phyloP scores from a whole-genome alignment of 2,329 filamentous ascomycete genomes.

The Beauveria caledonica region DNA sequence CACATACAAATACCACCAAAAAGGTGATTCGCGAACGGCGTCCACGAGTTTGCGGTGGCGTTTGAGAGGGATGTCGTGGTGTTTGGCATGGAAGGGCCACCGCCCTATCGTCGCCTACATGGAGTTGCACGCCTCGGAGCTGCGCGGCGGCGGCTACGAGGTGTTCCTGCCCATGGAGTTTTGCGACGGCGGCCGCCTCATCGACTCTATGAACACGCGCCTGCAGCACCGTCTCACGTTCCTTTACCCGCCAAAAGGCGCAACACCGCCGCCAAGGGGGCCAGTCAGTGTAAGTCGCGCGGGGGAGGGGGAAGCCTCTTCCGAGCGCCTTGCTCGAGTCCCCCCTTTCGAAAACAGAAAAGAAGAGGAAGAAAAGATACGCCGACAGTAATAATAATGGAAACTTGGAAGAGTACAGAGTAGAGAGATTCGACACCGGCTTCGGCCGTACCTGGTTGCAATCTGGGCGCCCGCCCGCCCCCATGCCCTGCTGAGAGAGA shows the following conservation, averaged over 20 bases:
- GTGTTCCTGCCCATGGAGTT: conserved; percentile 98
- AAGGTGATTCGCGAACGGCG: conserved; percentile 54
- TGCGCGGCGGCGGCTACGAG: conserved; percentile 89
- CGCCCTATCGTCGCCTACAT: conserved; percentile 95
- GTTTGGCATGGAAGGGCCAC: conserved; percentile 92
- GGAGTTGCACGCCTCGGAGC: conserved; percentile 92
- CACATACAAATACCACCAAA: too few relatives aligned
- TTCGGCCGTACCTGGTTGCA: too few relatives aligned
- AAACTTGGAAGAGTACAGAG: too few relatives aligned
- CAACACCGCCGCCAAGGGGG: background rate
- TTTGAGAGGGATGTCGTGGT: conserved; percentile 82
- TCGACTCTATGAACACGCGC: conserved; percentile 99
- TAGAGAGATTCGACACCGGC: background rate
- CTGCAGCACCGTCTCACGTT: conserved; percentile 84
- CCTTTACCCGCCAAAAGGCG: background rate
- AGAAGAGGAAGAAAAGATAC: background rate
- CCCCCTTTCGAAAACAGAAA: too few relatives aligned
- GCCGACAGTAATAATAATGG: background rate
- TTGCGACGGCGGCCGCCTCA: conserved; percentile 87
- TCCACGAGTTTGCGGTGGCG: conserved; percentile 77
- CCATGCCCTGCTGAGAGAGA: background rate
- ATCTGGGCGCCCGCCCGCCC: too few relatives aligned
- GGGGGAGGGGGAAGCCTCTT: background rate
- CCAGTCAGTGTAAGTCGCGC: background rate
- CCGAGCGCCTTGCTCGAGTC: too few relatives aligned